Evolutionary conservation across 495 filamentous ascomycete species (phyloP), one percentile per base, ranked within the genome.

Genomic region (Jackrogersella minutella): DNA sequence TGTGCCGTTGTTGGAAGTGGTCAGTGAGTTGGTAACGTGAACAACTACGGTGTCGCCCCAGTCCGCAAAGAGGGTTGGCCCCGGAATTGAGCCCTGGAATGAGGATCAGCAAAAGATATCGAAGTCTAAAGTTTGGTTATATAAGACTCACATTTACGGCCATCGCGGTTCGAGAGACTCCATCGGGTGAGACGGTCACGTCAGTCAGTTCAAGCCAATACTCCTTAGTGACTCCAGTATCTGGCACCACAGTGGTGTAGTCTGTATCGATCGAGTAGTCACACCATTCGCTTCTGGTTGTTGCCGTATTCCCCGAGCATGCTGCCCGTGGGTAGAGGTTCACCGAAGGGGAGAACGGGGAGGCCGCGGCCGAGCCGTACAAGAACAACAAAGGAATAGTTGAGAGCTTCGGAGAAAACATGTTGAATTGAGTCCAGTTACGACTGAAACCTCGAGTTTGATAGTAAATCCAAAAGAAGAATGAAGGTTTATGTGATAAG

Each of bases 261-360:
- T 88, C 82, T 0, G 85, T 87, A 47, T 84, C 71, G 71, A 88
- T 85, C 56, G 80, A 74, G 53, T 81, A 83, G 16, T 79, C 70
- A 33, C 78, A 69, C 66, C 66, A 69, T 36, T 69, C 56, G 9
- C 44, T 66, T 49, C 81, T 71, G 24, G 76, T 75, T 7, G 73
- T 76, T 14, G 80, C 69, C 5, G 74, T 74, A 56, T 84, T 81
- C 17, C 77, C 76, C n/a, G 73, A 67, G 49, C 77, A 77, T 17
- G 61, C 60, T 63, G 65, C 68, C 65, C 77, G 71, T n/a, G 69
- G 59, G 40, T 58, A 33, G 21, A 63, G n/a, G 39, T 68, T 62
- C 56, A 28, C 40, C 22, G 64, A 55, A 58, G 63, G 28, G 34
- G 53, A 30, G 36, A 68, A 65, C 13, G 66, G 66, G 8, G 66